phyloP scores from a whole-genome alignment of 768 basidiomycete species.

The Crassisporium funariophilum region DNA sequence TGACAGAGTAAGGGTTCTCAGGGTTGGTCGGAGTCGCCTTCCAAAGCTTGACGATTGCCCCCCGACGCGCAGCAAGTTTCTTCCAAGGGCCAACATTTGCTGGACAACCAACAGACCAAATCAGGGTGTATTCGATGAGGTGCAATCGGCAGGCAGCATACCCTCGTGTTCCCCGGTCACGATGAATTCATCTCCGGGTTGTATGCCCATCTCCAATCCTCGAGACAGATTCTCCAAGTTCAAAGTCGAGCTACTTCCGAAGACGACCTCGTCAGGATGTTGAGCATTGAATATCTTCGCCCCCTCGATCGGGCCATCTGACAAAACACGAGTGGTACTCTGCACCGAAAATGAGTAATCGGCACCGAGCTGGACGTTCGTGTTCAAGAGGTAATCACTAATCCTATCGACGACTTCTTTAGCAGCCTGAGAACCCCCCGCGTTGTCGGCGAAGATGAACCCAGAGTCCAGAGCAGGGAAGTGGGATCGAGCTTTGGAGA shows the following conservation, averaged over 20 bases:
- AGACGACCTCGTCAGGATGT: conserved; percentile 64
- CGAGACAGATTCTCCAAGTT: conserved; percentile 71
- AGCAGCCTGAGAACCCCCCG: conserved; percentile 70
- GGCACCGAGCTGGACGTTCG: conserved; percentile 76
- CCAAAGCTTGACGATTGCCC: conserved; percentile 64
- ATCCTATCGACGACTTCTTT: conserved; percentile 58
- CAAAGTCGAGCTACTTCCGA: conserved; percentile 68
- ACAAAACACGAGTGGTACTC: conserved; percentile 51
- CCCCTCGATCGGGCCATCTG: conserved; percentile 51
- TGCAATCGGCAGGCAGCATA: conserved; percentile 33
- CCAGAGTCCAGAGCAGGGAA: conserved; percentile 65
- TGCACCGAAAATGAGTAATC: conserved; percentile 60
- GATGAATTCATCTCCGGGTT: conserved; percentile 71
- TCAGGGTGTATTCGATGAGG: neutral
- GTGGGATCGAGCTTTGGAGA: conserved; percentile 52
- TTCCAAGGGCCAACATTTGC: conserved; percentile 82
- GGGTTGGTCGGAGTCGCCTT: conserved; percentile 44
- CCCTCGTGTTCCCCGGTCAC: conserved; percentile 83
- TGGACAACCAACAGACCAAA: conserved; percentile 23
- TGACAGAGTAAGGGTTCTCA: conserved; percentile 69
- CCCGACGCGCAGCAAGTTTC: conserved; percentile 60
- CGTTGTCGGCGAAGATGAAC: conserved; percentile 75
- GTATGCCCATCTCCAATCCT: conserved; percentile 55
- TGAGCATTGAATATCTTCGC: conserved; percentile 64
- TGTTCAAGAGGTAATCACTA: conserved; percentile 67